Evolutionary conservation across 2,329 filamentous ascomycete genomes (phyloP).

Genomic region (Davidsoniella neocaledoniae): DNA sequence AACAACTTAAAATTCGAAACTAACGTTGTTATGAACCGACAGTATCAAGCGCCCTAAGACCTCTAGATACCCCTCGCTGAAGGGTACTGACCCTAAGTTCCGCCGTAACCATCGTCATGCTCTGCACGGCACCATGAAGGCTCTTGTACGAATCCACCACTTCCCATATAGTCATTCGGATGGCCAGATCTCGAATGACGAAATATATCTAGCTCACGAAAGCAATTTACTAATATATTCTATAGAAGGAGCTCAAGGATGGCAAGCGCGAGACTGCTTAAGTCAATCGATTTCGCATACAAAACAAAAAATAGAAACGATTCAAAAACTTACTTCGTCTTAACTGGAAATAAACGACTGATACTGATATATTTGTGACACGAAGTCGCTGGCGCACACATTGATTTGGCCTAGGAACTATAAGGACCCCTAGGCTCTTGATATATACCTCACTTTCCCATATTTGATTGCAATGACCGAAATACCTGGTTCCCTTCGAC

Average conservation of each 20-base stretch:
- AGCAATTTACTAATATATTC: slow-evolving; percentile 19
- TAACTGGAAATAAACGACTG: neutral
- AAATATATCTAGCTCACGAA: neutral
- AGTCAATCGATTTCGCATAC: slow-evolving; percentile 17
- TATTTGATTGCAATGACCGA: too few species aligned
- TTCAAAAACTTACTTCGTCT: slow-evolving; percentile 9
- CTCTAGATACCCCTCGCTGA: slow-evolving; percentile 94
- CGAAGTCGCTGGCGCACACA: too few species aligned
- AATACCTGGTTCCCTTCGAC: too few species aligned
- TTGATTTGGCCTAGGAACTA: too few species aligned
- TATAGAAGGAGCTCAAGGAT: slow-evolving; percentile 92
- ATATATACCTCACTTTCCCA: too few species aligned
- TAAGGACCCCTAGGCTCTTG: too few species aligned
- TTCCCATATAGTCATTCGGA: neutral
- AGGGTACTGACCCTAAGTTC: slow-evolving; percentile 99
- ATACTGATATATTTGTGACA: too few species aligned
- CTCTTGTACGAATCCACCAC: slow-evolving; percentile 53
- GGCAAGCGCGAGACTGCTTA: slow-evolving; percentile 83
- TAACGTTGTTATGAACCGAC: slow-evolving; percentile 14
- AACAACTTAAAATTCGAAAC: neutral
- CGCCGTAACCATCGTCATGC: slow-evolving; percentile 99
- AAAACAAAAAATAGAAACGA: slow-evolving; percentile 13
- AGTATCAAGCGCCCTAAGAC: slow-evolving; percentile 99
- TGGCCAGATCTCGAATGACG: neutral
- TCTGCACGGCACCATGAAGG: slow-evolving; percentile 96